phyloP scores from a whole-genome alignment of 305 asterid species.

The Coffea humblotiana region DNA sequence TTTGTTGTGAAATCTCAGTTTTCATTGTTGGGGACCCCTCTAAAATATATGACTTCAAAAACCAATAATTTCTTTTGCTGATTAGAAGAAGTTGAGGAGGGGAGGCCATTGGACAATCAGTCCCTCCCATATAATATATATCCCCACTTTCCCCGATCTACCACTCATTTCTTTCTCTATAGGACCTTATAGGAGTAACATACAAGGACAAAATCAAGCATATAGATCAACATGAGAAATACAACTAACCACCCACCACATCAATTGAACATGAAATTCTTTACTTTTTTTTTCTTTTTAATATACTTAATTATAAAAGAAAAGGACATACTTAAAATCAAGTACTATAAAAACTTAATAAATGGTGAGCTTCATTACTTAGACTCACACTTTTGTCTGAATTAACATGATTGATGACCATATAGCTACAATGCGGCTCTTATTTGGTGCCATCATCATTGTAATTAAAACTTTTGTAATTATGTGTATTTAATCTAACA shows the following conservation, averaged over 20 bases:
- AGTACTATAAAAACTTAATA: too few relatives aligned
- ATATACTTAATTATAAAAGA: neutral
- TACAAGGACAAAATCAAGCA: neutral
- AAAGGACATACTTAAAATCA: neutral
- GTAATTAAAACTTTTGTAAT: neutral
- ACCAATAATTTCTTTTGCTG: neutral
- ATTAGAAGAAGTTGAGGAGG: neutral
- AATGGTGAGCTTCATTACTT: neutral
- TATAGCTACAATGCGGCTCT: neutral
- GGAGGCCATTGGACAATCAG: neutral
- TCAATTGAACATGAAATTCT: neutral
- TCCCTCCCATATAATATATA: neutral
- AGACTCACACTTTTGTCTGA: neutral
- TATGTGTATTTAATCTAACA: neutral
- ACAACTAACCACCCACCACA: neutral
- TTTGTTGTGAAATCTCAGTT: neutral
- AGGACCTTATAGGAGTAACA: neutral
- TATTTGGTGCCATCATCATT: neutral
- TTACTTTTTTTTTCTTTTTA: neutral
- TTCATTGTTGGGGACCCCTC: constrained; percentile 1
- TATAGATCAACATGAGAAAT: neutral
- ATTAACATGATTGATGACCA: neutral
- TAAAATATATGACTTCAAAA: neutral
- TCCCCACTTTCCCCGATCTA: neutral
- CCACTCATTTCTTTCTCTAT: neutral